Conservation (phyloP, 2,329 filamentous ascomycete species). For the Calonectria honghensis region DNA sequence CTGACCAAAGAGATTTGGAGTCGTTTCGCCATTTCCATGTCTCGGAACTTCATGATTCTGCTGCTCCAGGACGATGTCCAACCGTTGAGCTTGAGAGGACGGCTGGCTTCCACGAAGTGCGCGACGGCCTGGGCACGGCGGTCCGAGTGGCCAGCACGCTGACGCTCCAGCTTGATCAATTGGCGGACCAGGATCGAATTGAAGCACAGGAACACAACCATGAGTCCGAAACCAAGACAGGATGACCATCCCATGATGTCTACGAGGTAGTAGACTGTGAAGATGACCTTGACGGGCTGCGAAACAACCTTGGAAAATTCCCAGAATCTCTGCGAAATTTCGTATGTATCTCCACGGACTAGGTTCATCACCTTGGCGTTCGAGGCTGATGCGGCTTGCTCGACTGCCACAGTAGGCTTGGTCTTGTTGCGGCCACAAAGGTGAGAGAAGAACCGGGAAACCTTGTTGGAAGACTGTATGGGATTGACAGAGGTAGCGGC, state of each 20-base stretch:
- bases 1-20: conserved; percentile 60
- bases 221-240: conserved; percentile 81
- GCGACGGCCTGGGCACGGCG: conserved; percentile 85
- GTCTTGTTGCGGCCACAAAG: conserved; percentile 49
- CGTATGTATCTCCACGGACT: conserved; percentile 88
- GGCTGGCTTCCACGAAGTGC: conserved; percentile 90
- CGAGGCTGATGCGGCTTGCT: conserved; percentile 76
- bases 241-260: conserved; percentile 88
- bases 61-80: conserved; percentile 62
- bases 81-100: conserved; percentile 73
- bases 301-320: conserved; percentile 86
- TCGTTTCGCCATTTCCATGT: conserved; percentile 61
- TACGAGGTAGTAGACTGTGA: conserved; percentile 79
- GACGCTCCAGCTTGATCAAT: conserved; percentile 81
- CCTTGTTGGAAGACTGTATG: conserved; percentile 2
- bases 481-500: background rate
- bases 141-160: conserved; percentile 84
- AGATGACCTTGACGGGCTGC: conserved; percentile 84
- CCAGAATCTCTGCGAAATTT: conserved; percentile 90
- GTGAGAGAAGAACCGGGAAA: conserved; percentile 44
- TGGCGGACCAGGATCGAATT: conserved; percentile 81
- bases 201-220: conserved; percentile 80
- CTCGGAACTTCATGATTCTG: conserved; percentile 61
- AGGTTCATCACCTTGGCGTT: conserved; percentile 95
- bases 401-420: conserved; percentile 3